phyloP scores from a whole-genome alignment of 768 basidiomycete species.

The Lactarius akahatsu region DNA sequence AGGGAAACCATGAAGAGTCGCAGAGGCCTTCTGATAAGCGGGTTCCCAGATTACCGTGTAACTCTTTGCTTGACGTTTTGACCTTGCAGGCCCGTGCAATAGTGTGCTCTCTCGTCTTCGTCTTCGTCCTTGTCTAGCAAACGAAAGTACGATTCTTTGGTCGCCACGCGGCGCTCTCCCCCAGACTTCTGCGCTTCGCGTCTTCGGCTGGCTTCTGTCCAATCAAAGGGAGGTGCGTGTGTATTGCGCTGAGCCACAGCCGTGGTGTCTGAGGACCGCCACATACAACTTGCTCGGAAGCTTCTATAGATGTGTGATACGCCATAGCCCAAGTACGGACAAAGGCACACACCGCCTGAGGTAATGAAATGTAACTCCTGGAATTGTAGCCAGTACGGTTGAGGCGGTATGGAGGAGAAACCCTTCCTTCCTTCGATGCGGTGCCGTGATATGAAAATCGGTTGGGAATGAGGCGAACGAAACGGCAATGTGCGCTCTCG shows the following conservation, averaged over 20 bases:
- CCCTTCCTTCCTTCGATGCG: conserved; percentile 2
- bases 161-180: background rate
- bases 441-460: conserved; percentile 1
- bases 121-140: background rate
- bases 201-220: conserved; percentile 1
- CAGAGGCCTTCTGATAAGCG: conserved; percentile 11
- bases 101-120: background rate
- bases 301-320: background rate
- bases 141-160: background rate
- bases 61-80: background rate
- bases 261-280: background rate
- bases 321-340: conserved; percentile 1
- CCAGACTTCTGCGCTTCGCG: conserved; percentile 5
- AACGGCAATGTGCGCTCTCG: conserved; percentile 7
- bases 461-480: background rate
- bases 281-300: background rate
- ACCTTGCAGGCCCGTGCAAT: background rate
- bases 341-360: background rate
- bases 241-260: background rate
- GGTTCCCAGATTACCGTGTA: background rate
- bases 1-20: background rate
- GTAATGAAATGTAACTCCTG: background rate
- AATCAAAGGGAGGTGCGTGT: background rate
- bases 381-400: background rate
- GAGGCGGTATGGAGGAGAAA: background rate